Conservation (phyloP, 352 stramenopile species). For the Phytophthora ohioensis region DNA sequence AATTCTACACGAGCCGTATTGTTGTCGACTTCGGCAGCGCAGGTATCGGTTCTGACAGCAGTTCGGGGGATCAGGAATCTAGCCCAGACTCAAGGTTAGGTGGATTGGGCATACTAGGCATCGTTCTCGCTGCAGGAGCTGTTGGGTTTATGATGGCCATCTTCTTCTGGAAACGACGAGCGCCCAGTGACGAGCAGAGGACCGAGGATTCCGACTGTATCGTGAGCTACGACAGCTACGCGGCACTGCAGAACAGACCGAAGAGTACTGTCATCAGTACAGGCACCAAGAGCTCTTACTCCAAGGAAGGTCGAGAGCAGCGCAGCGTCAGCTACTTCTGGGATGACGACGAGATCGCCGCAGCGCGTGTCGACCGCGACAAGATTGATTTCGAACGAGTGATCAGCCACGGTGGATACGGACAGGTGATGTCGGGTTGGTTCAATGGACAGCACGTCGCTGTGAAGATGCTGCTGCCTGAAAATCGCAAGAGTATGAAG, state of each 20-base stretch:
- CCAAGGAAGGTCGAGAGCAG: constrained; percentile 17
- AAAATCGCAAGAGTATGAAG: constrained; percentile 36
- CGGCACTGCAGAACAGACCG: constrained; percentile 10
- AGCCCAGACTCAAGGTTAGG: constrained; percentile 2
- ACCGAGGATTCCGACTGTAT: constrained; percentile 1
- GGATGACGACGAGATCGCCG: constrained; percentile 38
- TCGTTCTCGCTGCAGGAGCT: constrained; percentile 21
- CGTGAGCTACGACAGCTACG: constrained; percentile 18
- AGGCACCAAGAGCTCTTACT: constrained; percentile 32
- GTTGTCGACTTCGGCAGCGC: constrained; percentile 1
- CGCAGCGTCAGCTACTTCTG: constrained; percentile 46
- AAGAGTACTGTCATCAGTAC: constrained; percentile 28
- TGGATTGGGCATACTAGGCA: constrained; percentile 7
- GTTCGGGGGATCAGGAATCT: not conserved
- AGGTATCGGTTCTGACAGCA: not conserved
- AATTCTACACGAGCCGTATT: constrained; percentile 32
- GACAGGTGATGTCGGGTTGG: constrained; percentile 31
- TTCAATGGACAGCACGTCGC: constrained; percentile 41
- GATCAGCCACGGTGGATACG: constrained; percentile 33
- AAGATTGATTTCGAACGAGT: constrained; percentile 36
- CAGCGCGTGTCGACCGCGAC: constrained; percentile 32
- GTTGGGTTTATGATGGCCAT: constrained; percentile 33
- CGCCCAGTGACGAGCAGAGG: not conserved
- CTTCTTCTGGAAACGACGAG: constrained; percentile 34
- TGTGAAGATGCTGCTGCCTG: constrained; percentile 42